phyloP scores from a whole-genome alignment of 1,139 yeast genomes.

The Candida smagusa region DNA sequence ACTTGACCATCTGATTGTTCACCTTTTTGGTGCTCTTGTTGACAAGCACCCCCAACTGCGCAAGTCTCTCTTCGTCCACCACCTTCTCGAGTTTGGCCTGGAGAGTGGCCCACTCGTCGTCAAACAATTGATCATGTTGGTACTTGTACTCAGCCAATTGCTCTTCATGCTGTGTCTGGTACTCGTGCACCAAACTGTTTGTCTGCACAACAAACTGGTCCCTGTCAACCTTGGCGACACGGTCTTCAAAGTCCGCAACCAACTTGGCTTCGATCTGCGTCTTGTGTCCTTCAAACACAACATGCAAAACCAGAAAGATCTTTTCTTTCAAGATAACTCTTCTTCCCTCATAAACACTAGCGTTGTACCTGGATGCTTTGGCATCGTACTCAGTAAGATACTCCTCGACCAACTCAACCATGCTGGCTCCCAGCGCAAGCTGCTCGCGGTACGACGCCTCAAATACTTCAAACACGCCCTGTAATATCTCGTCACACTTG shows the following conservation, averaged over 20 bases:
- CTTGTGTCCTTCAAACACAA: slow-evolving; percentile 36
- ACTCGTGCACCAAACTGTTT: slow-evolving; percentile 1
- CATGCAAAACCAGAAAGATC: slow-evolving; percentile 42
- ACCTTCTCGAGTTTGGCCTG: slow-evolving; percentile 19
- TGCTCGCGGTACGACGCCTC: slow-evolving; percentile 28
- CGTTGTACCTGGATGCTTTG: slow-evolving; percentile 70
- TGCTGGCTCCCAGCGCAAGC: slow-evolving; percentile 14
- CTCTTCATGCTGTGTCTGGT: slow-evolving; percentile 1
- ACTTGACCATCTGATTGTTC: slow-evolving; percentile 35
- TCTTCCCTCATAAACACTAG: slow-evolving; percentile 62
- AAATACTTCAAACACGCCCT: slow-evolving; percentile 49
- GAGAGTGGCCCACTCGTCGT: slow-evolving; percentile 2
- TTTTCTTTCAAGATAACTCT: slow-evolving; percentile 45
- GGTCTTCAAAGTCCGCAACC: slow-evolving; percentile 10
- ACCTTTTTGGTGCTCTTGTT: slow-evolving; percentile 40
- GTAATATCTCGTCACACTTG: slow-evolving; percentile 86
- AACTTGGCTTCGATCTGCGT: slow-evolving; percentile 16
- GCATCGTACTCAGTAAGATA: slow-evolving; percentile 57
- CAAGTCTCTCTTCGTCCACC: slow-evolving; percentile 37
- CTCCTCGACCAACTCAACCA: slow-evolving; percentile 39
- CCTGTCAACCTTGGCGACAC: slow-evolving; percentile 6
- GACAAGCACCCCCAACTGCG: slow-evolving; percentile 43
- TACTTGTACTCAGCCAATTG: slow-evolving; percentile 6
- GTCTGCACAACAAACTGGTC: slow-evolving; percentile 5
- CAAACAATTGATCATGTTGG: slow-evolving; percentile 6